Base-by-base conservation (phyloP, 768 basidiomycete species). In the Thelephora ganbajun region DNA sequence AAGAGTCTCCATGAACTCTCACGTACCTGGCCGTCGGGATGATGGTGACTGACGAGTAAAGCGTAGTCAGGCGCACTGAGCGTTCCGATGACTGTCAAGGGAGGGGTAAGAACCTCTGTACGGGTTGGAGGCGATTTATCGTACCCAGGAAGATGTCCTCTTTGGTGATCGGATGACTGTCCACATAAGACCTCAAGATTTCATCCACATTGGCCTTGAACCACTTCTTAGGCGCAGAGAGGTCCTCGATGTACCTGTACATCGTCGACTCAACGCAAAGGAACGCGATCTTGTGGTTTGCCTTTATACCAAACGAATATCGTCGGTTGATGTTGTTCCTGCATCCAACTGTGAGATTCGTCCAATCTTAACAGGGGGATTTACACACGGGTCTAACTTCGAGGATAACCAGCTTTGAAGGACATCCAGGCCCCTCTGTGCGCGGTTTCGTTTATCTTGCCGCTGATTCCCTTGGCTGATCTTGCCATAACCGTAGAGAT, bases 21-120 rank as follows among this genome's bases (percentile, higher is more conserved):
- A 59, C 59, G 26, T 50, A 68, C 74, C 65, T 74, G 73, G 3
- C 77, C 72, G 53, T 80, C 72, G 1, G 70, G 74, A 61, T 85
- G 81, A 49, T 68, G 67, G 49, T 86, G 80, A 54, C 81, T 82
- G 34, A 88, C 84, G 52, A 87, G 79, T 20, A 85, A 62, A 0
- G 77, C 86, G 61, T 84, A 83, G 48, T 83, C 80, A 0, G 76
- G 71, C 6, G 86, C 73, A 43, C 76, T 73, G 3, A 91, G 67
- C 0, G 80, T 72, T 3, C 87, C 87, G 30, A 88, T 75, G 19
- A 87, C 74, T 74, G 43, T 14, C 11, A 13, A 16, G 30, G 11
- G 5, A 30, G 13, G 47, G 30, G 42, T 35, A 13, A 20, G 22
- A 5, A 42, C 35, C 19, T 45, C 13, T 39, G 30, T 16, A 33